phyloP scores from a whole-genome alignment of 2,329 filamentous ascomycete species.

The Xylariaceae sp. region DNA sequence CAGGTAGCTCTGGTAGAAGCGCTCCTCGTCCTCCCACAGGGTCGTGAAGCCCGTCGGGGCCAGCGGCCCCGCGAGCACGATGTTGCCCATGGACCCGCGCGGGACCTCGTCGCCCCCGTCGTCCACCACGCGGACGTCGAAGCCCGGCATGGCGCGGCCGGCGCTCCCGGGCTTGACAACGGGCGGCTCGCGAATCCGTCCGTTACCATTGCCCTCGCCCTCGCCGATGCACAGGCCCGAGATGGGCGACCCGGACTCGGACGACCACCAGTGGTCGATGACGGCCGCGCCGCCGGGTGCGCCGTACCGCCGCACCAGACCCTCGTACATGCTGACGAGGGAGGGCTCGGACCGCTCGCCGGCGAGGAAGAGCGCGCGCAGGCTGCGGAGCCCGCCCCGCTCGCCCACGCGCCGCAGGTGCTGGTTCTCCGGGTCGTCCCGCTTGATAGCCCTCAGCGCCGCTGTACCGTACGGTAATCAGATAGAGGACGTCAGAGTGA shows the following conservation, averaged over 20 bases:
- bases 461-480: constrained; percentile 25
- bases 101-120: constrained; percentile 67
- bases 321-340: constrained; percentile 74
- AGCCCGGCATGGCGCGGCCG: constrained; percentile 85
- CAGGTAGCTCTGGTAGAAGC: constrained; percentile 81
- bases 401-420: constrained; percentile 56
- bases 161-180: constrained; percentile 75
- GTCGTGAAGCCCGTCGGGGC: constrained; percentile 81
- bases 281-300: constrained; percentile 47
- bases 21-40: constrained; percentile 76
- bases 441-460: constrained; percentile 77
- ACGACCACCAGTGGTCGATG: constrained; percentile 45
- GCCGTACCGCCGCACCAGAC: constrained; percentile 59
- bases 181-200: constrained; percentile 34
- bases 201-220: constrained; percentile 38
- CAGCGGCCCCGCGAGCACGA: constrained; percentile 74
- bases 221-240: constrained; percentile 51
- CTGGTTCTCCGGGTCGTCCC: constrained; percentile 71
- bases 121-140: constrained; percentile 78
- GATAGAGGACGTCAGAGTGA: neutral
- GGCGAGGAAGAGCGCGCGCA: constrained; percentile 74
- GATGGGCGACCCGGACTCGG: constrained; percentile 51
- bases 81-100: constrained; percentile 79
- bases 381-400: constrained; percentile 60
- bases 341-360: constrained; percentile 85